These are phyloP conservation scores for Kondoa malvinella DNA, from an alignment of 768 basidiomycete genomes.

Conservation along the genomic window DNA sequence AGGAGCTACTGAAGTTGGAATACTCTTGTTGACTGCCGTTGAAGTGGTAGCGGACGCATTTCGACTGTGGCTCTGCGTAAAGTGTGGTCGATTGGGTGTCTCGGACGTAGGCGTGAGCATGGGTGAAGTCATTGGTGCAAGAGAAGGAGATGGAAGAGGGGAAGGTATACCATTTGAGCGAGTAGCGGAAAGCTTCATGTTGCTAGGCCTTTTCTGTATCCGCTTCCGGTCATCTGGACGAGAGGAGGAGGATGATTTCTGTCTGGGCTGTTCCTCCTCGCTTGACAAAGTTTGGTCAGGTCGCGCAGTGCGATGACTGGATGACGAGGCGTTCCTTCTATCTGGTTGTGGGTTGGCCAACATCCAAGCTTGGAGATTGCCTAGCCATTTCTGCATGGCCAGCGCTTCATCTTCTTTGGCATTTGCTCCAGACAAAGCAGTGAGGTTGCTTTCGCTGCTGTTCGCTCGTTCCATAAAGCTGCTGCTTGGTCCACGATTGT, in stretches of 20 bases:
- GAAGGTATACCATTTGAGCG: conserved; percentile 2
- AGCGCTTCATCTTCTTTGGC: conserved; percentile 38
- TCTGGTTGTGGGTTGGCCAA: conserved; percentile 31
- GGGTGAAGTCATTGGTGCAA: background rate
- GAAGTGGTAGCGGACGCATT: background rate
- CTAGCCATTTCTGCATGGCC: conserved; percentile 55
- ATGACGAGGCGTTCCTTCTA: background rate
- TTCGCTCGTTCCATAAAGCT: background rate
- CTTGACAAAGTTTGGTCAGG: background rate
- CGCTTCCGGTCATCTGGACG: background rate
- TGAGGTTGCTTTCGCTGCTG: conserved; percentile 5
- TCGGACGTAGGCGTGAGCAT: conserved; percentile 4
- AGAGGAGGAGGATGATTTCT: background rate
- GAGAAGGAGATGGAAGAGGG: background rate
- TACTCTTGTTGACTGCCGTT: background rate
- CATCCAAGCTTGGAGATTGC: conserved; percentile 57
- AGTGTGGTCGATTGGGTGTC: background rate
- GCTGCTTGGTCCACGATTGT: background rate
- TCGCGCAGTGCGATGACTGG: background rate
- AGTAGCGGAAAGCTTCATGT: background rate
- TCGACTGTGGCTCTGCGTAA: too few species aligned
- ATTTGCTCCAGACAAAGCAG: background rate
- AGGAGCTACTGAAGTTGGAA: conserved; percentile 6
- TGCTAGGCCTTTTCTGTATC: background rate
- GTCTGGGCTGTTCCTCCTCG: background rate